These are phyloP conservation scores for Neofusicoccum umdonicola DNA, from an alignment of 2,329 filamentous ascomycete species.

Conservation along the genomic window DNA sequence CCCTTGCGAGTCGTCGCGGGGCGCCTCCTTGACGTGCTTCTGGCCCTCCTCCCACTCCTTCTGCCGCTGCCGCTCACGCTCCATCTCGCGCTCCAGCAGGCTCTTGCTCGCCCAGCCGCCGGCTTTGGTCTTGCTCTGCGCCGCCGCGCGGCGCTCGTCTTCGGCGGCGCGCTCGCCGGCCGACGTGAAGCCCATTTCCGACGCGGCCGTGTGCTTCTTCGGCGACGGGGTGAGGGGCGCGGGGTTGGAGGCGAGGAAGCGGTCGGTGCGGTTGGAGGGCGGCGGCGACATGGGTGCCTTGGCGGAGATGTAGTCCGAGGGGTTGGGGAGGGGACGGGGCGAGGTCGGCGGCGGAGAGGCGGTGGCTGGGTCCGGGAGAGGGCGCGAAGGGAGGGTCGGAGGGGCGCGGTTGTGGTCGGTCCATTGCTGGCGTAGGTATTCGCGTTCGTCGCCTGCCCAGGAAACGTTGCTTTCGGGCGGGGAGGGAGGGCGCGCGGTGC, in stretches of 20 bases:
- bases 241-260: slow-evolving; percentile 57
- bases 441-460: slow-evolving; percentile 64
- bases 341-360: slow-evolving; percentile 14
- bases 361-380: slow-evolving; percentile 42
- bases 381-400: slow-evolving; percentile 43
- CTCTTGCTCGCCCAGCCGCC: slow-evolving; percentile 66
- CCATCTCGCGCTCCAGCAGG: slow-evolving; percentile 76
- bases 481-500: slow-evolving; percentile 34
- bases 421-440: slow-evolving; percentile 61
- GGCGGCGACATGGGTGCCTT: slow-evolving; percentile 22
- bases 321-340: slow-evolving; percentile 33
- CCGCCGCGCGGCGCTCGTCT: slow-evolving; percentile 49
- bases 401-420: slow-evolving; percentile 37
- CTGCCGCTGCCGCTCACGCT: slow-evolving; percentile 73
- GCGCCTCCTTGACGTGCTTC: slow-evolving; percentile 58
- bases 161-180: slow-evolving; percentile 58
- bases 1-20: slow-evolving; percentile 57
- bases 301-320: slow-evolving; percentile 24
- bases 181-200: slow-evolving; percentile 46
- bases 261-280: slow-evolving; percentile 53
- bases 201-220: slow-evolving; percentile 55
- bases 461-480: slow-evolving; percentile 56
- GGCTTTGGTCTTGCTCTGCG: slow-evolving; percentile 61
- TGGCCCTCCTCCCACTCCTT: slow-evolving; percentile 78
- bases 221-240: slow-evolving; percentile 47